These are phyloP conservation scores for Graphilbum ipis-grandicollis DNA, from an alignment of 2,329 filamentous ascomycete genomes.

Conservation along the genomic window DNA sequence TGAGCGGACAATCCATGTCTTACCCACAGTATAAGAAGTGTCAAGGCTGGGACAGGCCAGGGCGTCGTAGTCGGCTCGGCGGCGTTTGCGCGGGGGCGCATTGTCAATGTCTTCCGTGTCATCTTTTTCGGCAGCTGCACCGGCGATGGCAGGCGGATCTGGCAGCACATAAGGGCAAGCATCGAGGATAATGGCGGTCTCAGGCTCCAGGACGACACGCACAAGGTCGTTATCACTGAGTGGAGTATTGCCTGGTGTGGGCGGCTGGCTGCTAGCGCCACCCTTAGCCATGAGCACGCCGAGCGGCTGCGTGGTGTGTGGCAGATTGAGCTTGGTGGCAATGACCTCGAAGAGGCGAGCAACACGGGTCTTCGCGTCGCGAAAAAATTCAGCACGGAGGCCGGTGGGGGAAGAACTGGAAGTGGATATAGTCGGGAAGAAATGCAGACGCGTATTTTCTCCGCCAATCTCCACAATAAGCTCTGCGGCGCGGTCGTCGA, in stretches of 20 bases:
- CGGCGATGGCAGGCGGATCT: neutral
- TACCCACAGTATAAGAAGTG: constrained; percentile 5
- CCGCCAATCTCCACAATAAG: constrained; percentile 66
- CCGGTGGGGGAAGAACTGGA: constrained; percentile 10
- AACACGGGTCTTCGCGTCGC: constrained; percentile 51
- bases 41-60: constrained; percentile 26
- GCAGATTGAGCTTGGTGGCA: constrained; percentile 60
- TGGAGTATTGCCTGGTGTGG: constrained; percentile 51
- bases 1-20: constrained; percentile 43
- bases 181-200: constrained; percentile 42
- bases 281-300: constrained; percentile 50
- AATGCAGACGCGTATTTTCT: constrained; percentile 43
- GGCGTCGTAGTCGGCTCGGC: constrained; percentile 16
- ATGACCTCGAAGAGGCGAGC: constrained; percentile 62
- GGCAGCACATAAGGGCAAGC: constrained; percentile 25
- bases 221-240: constrained; percentile 56
- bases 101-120: constrained; percentile 13
- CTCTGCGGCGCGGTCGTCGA: constrained; percentile 58
- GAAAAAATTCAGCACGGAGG: constrained; percentile 56
- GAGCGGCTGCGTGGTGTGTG: constrained; percentile 37
- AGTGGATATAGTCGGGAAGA: constrained; percentile 12
- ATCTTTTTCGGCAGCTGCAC: too few species aligned
- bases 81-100: constrained; percentile 5
- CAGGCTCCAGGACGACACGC: constrained; percentile 41
- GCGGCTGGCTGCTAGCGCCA: constrained; percentile 41